These are phyloP conservation scores for Cutaneotrichosporon cavernicola DNA, from an alignment of 1,284 basidiomycete genomes.

Conservation along the genomic window DNA sequence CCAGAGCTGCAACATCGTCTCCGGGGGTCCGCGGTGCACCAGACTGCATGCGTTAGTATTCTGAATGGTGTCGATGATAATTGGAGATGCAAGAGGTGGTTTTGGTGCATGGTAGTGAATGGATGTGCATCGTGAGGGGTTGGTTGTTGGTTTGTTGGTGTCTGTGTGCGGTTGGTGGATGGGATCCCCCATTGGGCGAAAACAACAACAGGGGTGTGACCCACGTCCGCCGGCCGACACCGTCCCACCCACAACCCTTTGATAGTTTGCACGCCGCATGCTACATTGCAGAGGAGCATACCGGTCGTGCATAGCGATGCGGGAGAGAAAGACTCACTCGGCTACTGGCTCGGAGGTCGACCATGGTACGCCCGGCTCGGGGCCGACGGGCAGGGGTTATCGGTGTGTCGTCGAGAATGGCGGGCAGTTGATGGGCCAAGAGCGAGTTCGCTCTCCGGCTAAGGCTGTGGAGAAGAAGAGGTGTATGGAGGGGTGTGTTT, in stretches of 20 bases:
- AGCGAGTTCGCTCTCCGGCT: background rate
- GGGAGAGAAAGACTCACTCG: constrained; percentile 15
- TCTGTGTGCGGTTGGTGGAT: background rate
- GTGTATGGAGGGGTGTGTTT: background rate
- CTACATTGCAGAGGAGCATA: background rate
- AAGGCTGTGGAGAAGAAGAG: background rate
- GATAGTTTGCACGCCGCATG: constrained; percentile 1
- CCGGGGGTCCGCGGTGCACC: constrained; percentile 22
- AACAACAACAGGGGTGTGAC: constrained; percentile 21
- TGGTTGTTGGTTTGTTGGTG: constrained; percentile 8
- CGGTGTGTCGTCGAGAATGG: constrained; percentile 1
- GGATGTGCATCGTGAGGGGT: background rate
- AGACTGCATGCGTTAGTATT: background rate
- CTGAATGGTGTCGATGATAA: background rate
- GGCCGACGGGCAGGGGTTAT: constrained; percentile 6
- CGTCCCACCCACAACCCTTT: background rate
- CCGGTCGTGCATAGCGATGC: background rate
- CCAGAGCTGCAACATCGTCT: background rate
- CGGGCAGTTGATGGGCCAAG: background rate
- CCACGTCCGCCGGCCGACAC: background rate
- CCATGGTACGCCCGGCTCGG: constrained; percentile 14
- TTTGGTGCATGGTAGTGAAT: background rate
- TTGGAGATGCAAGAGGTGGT: background rate
- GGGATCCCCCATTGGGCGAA: constrained; percentile 16
- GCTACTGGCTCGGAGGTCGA: constrained; percentile 20